Evolutionary conservation across 2,329 filamentous ascomycete species (phyloP).

Genomic region (Colletotrichum lupini): DNA sequence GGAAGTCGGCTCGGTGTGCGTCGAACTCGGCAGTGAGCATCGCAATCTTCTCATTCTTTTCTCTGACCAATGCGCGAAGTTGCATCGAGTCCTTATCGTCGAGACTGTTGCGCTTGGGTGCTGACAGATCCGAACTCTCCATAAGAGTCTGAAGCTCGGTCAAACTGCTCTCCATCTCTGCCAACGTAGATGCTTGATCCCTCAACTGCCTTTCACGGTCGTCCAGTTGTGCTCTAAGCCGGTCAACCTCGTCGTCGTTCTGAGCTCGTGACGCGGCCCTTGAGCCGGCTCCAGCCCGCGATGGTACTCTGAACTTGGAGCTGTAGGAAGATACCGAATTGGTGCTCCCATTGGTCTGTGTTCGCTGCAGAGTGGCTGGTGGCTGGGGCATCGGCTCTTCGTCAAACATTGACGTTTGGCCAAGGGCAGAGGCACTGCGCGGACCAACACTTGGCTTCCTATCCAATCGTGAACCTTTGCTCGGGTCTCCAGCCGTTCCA

Average conservation of each 20-base stretch:
- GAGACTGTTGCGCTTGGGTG: conserved; percentile 57
- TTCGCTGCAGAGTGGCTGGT: conserved; percentile 62
- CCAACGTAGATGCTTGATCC: conserved; percentile 83
- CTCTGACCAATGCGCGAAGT: conserved; percentile 83
- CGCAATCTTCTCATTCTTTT: conserved; percentile 97
- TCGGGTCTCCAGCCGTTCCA: conserved; percentile 70
- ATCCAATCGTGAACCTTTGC: conserved; percentile 63
- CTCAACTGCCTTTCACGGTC: conserved; percentile 89
- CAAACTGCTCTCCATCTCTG: conserved; percentile 90
- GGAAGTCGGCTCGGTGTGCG: conserved; percentile 91
- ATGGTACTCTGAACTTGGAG: conserved; percentile 63
- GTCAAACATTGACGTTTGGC: conserved; percentile 57
- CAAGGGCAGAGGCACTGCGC: conserved; percentile 70
- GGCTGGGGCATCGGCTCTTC: conserved; percentile 65
- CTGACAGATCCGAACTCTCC: conserved; percentile 61
- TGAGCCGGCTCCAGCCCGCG: conserved; percentile 55
- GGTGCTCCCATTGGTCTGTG: conserved; percentile 64
- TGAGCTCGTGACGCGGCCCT: conserved; percentile 49
- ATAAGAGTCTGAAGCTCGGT: conserved; percentile 81
- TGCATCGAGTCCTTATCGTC: conserved; percentile 81
- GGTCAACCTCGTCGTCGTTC: conserved; percentile 79
- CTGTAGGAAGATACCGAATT: conserved; percentile 67
- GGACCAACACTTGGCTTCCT: conserved; percentile 64
- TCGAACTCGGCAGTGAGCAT: conserved; percentile 96
- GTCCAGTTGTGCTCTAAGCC: conserved; percentile 78